Percentiles rank a stretch among this genome's conserved stretches.
Evolutionary conservation across 768 basidiomycete species (phyloP).

Genomic region (Trametopsis cervina): DNA sequence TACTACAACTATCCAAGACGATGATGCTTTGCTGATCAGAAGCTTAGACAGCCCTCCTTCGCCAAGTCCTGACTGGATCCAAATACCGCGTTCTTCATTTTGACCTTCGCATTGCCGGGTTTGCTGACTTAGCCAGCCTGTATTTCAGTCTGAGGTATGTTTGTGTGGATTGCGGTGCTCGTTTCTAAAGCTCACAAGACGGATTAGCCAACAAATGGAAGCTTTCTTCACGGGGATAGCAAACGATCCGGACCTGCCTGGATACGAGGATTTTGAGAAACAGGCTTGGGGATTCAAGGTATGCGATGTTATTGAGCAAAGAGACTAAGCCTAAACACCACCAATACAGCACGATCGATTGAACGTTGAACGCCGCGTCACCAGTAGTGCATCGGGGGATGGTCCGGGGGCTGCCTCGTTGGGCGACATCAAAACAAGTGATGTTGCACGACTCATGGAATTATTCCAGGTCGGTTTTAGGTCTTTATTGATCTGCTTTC

Average conservation of each 20-base stretch:
- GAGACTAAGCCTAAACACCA: conserved; percentile 6
- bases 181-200: not conserved
- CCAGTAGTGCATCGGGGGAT: conserved; percentile 35
- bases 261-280: conserved; percentile 66
- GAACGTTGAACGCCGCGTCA: conserved; percentile 56
- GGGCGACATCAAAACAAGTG: conserved; percentile 59
- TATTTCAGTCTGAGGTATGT: conserved; percentile 52
- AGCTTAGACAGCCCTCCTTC: conserved; percentile 63
- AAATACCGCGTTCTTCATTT: conserved; percentile 78
- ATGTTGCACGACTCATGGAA: conserved; percentile 79
- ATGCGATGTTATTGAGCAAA: conserved; percentile 1
- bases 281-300: conserved; percentile 81
- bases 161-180: not conserved
- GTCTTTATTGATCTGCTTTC: not conserved
- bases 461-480: conserved; percentile 59
- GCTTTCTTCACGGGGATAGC: conserved; percentile 68
- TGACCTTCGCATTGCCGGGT: conserved; percentile 78
- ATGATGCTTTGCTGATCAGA: not conserved
- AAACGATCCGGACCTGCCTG: conserved; percentile 33
- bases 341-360: conserved; percentile 62
- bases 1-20: conserved; percentile 14
- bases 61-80: conserved; percentile 65
- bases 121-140: conserved; percentile 72
- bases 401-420: conserved; percentile 10
- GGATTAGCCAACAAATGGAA: conserved; percentile 65